These are phyloP conservation scores for Globisporangium nodosum DNA, from an alignment of 352 stramenopile genomes.

Conservation along the genomic window DNA sequence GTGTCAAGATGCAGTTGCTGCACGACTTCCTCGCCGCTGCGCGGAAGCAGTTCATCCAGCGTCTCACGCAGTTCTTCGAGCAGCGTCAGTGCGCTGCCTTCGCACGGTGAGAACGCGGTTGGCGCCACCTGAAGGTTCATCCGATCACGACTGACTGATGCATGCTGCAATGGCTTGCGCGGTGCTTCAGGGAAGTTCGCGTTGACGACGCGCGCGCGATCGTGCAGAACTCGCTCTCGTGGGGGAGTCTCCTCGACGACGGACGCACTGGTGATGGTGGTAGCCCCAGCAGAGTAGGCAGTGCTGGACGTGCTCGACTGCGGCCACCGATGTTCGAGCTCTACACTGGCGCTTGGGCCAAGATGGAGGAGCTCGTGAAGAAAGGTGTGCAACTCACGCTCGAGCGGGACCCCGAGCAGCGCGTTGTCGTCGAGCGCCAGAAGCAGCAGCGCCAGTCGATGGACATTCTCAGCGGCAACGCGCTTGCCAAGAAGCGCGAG, in stretches of 20 bases:
- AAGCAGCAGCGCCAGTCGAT: conserved; percentile 21
- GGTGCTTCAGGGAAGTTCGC: conserved; percentile 36
- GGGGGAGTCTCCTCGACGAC: conserved; percentile 22
- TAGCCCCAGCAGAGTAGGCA: conserved; percentile 6
- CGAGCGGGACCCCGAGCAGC: conserved; percentile 57
- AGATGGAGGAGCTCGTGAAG: conserved; percentile 58
- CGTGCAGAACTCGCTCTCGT: conserved; percentile 47
- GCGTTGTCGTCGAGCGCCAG: conserved; percentile 41
- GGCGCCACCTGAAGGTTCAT: not conserved
- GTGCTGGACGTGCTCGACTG: not conserved
- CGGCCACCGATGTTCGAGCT: conserved; percentile 25
- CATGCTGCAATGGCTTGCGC: no score
- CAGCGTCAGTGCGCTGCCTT: conserved; percentile 44
- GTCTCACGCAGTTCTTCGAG: conserved; percentile 44
- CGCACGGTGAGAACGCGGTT: conserved; percentile 21
- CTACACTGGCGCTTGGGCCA: conserved; percentile 29
- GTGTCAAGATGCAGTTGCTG: conserved; percentile 58
- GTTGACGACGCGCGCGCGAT: conserved; percentile 69
- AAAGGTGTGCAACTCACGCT: conserved; percentile 62
- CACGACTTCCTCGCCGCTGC: conserved; percentile 32
- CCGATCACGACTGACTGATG: not conserved
- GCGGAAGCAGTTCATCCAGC: conserved; percentile 37
- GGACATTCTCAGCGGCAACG: conserved; percentile 7
- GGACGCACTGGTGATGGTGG: conserved; percentile 10
- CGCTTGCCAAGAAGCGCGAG: conserved; percentile 18